Evolutionary conservation across 2,329 filamentous ascomycete species (phyloP).

Genomic region (Immersiporthe knoxdaviesiana): DNA sequence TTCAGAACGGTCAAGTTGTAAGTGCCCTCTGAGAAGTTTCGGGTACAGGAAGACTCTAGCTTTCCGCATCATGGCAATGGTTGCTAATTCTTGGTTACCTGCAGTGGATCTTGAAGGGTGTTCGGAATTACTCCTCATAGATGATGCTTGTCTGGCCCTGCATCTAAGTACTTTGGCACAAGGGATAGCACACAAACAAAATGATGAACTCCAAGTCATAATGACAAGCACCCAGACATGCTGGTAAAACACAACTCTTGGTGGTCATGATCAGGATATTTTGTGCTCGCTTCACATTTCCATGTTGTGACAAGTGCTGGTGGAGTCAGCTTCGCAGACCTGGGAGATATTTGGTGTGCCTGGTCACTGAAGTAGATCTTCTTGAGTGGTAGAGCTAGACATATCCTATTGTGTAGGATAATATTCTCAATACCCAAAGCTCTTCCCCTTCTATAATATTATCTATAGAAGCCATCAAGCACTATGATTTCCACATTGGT

Average conservation of each 20-base stretch:
- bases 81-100: constrained; percentile 28
- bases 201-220: neutral
- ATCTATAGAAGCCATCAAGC: neutral
- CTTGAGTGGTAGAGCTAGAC: neutral
- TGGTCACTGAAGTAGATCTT: neutral
- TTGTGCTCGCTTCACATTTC: neutral
- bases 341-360: neutral
- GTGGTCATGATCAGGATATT: neutral
- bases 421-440: neutral
- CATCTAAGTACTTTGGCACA: neutral
- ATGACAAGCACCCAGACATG: neutral
- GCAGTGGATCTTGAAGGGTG: constrained; percentile 67
- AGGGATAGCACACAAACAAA: neutral
- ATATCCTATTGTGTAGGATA: neutral
- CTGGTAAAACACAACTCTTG: neutral
- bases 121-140: constrained; percentile 48
- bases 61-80: neutral
- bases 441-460: neutral
- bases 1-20: constrained; percentile 83
- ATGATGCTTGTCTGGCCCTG: neutral
- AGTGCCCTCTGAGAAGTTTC: constrained; percentile 34
- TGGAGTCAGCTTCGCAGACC: neutral
- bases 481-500: neutral
- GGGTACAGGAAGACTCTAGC: too few species aligned
- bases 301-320: neutral